Percentiles rank a stretch among this genome's conserved stretches.
These are phyloP conservation scores for Mortierella sp. DNA, from an alignment of 371 early-diverging fungal genomes.

Conservation along the genomic window DNA sequence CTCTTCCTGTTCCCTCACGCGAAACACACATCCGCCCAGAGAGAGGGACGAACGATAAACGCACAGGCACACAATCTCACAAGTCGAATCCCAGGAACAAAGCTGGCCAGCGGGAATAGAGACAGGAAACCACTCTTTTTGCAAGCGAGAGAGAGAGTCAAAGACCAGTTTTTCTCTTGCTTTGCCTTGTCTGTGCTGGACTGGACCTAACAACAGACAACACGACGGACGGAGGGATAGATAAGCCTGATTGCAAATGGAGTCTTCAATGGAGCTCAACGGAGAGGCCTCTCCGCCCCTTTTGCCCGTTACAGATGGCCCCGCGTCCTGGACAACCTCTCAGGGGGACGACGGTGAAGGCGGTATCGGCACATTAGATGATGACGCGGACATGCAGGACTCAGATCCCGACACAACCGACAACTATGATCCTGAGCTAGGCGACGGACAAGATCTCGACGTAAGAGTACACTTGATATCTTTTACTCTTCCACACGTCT, in stretches of 20 bases:
- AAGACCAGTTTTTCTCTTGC: too few species aligned
- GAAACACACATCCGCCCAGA: too few species aligned
- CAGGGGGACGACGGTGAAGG: conserved; percentile 49
- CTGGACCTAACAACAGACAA: background rate
- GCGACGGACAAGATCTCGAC: conserved; percentile 34
- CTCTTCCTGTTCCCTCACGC: background rate
- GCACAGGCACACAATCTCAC: too few species aligned
- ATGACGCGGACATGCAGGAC: conserved; percentile 56
- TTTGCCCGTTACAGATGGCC: conserved; percentile 26
- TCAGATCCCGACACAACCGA: conserved; percentile 56
- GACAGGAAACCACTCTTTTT: too few species aligned
- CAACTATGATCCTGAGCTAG: conserved; percentile 53
- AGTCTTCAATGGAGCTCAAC: conserved; percentile 27
- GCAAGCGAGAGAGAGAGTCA: too few species aligned
- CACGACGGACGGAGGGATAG: background rate
- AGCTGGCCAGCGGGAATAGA: too few species aligned
- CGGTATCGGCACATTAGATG: conserved; percentile 28
- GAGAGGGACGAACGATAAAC: too few species aligned
- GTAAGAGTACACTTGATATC: conserved; percentile 25
- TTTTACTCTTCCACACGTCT: background rate
- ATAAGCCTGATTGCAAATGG: conserved; percentile 8
- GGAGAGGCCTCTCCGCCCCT: conserved; percentile 33
- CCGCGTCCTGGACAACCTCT: conserved; percentile 55
- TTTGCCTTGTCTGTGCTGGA: background rate
- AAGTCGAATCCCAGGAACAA: too few species aligned